Conservation (phyloP, 116 monocot genomes). For the Trichopus zeylanicus region DNA sequence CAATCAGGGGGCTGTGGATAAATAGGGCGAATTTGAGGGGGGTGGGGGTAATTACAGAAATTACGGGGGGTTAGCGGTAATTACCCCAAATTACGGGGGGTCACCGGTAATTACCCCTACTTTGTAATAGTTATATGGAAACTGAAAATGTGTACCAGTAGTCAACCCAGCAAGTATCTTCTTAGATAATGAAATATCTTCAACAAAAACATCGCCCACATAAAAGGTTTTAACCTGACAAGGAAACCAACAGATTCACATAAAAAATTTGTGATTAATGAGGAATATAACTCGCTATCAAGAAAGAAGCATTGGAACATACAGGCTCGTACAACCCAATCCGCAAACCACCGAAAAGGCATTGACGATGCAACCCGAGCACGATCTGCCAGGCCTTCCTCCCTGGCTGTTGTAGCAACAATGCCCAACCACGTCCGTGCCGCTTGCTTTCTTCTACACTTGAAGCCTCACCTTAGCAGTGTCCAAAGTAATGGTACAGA, state of each 20-base stretch:
- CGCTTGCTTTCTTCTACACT: constrained; percentile 60
- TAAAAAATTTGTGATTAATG: not conserved
- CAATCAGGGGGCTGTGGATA: too few relatives aligned
- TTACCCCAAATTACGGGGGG: too few relatives aligned
- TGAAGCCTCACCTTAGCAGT: constrained; percentile 99
- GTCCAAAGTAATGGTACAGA: constrained; percentile 92
- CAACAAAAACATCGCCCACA: constrained; percentile 74
- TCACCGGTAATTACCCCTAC: too few relatives aligned
- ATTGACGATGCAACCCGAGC: constrained; percentile 90
- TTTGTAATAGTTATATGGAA: not conserved
- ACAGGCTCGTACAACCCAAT: constrained; percentile 95
- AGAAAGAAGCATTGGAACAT: not conserved
- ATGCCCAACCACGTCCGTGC: constrained; percentile 58
- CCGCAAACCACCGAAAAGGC: constrained; percentile 70
- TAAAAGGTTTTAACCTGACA: constrained; percentile 71
- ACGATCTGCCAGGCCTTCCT: constrained; percentile 76
- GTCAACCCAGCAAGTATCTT: constrained; percentile 94
- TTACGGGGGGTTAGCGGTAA: too few relatives aligned
- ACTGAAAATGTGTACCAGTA: constrained; percentile 42
- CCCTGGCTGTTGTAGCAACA: constrained; percentile 71
- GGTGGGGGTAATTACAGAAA: too few relatives aligned
- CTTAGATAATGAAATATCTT: constrained; percentile 59
- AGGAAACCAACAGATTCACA: constrained; percentile 3
- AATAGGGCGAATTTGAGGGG: too few relatives aligned
- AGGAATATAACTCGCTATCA: not conserved